Evolutionary conservation across 805 yeast genomes (phyloP).

Genomic region (Metschnikowia matae): DNA sequence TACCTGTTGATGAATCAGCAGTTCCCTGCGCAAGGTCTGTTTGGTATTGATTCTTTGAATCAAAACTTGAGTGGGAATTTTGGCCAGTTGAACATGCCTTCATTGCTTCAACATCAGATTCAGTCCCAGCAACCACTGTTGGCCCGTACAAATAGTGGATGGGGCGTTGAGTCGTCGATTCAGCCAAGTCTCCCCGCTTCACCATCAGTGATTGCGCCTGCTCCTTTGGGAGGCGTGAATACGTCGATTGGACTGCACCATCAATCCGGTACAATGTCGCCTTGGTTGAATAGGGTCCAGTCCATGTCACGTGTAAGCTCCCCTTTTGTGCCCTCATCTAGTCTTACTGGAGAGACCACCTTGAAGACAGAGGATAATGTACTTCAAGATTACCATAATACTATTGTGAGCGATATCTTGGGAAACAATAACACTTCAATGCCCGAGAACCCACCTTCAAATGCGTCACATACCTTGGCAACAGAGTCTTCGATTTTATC

Average conservation of each 20-base stretch:
- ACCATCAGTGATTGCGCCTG: constrained; percentile 22
- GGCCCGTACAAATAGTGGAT: constrained; percentile 34
- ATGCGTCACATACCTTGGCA: neutral
- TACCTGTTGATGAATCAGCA: constrained; percentile 19
- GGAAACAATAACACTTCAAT: constrained; percentile 3
- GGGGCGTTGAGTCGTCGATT: constrained; percentile 34
- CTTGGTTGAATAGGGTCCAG: constrained; percentile 36
- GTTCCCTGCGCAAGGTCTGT: constrained; percentile 22
- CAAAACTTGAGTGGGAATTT: constrained; percentile 10
- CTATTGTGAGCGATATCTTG: constrained; percentile 40
- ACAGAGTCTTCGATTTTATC: neutral
- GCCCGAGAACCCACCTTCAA: neutral
- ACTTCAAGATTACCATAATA: constrained; percentile 36
- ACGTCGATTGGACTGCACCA: constrained; percentile 11
- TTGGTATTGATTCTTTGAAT: constrained; percentile 24
- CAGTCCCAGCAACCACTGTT: constrained; percentile 27
- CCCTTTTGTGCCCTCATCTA: constrained; percentile 32
- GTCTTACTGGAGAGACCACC: constrained; percentile 7
- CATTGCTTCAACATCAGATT: constrained; percentile 33
- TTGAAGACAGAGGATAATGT: constrained; percentile 23
- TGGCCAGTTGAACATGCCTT: constrained; percentile 27
- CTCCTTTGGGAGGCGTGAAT: constrained; percentile 16
- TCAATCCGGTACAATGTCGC: constrained; percentile 40
- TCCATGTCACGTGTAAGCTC: constrained; percentile 36
- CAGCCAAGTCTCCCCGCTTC: constrained; percentile 26